Conservation (phyloP, 495 filamentous ascomycete genomes). For the Aspergillus avenaceus region DNA sequence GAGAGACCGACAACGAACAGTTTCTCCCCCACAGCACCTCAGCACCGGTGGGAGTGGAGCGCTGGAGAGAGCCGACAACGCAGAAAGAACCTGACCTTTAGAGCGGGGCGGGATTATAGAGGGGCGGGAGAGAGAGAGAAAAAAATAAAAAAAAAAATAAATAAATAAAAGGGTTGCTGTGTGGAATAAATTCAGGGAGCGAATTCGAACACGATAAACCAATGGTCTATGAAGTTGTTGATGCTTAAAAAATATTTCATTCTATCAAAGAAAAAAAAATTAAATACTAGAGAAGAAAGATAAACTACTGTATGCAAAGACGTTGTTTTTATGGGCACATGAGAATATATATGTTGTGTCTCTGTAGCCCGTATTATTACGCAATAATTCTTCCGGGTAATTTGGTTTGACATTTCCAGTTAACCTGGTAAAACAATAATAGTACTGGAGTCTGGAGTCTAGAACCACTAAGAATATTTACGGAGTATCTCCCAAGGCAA, state of each 20-base stretch:
- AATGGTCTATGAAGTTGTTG: too few species aligned
- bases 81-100: not conserved
- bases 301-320: not conserved
- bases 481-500: too few species aligned
- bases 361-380: not conserved
- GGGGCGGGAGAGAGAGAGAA: not conserved
- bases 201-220: not conserved
- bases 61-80: constrained; percentile 1
- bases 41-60: constrained; percentile 2
- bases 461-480: not conserved
- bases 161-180: too few species aligned
- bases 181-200: too few species aligned
- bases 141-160: too few species aligned
- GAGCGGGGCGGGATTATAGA: not conserved
- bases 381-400: not conserved
- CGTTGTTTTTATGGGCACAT: not conserved
- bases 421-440: not conserved
- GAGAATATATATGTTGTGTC: not conserved
- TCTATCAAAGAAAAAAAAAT: too few species aligned
- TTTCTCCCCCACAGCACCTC: constrained; percentile 5
- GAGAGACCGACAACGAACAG: not conserved
- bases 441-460: not conserved
- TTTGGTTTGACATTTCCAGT: not conserved
- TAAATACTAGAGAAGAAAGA: too few species aligned
- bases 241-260: too few species aligned